phyloP scores from a whole-genome alignment of 2,329 filamentous ascomycete species.

The Periconia sp. region DNA sequence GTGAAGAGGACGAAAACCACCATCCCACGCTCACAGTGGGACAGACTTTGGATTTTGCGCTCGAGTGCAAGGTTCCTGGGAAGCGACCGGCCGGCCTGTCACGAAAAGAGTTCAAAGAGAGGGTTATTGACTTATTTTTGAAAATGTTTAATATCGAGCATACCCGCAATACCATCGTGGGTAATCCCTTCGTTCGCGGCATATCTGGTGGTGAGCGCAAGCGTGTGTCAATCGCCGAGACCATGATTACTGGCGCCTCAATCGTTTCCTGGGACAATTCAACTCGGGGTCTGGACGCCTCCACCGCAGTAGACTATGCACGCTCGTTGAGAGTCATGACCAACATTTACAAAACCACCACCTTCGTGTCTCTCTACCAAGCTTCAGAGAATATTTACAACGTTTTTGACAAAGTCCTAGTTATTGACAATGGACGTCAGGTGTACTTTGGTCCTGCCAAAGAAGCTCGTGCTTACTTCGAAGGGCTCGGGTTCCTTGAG shows the following conservation, averaged over 20 bases:
- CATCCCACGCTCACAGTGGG: constrained; percentile 85
- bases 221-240: constrained; percentile 82
- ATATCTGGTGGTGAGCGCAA: constrained; percentile 81
- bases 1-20: constrained; percentile 85
- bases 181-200: constrained; percentile 80
- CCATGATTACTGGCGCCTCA: constrained; percentile 75
- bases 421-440: constrained; percentile 77
- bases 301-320: constrained; percentile 57
- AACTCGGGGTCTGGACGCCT: constrained; percentile 56
- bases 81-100: constrained; percentile 77
- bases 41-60: constrained; percentile 83
- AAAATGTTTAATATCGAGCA: constrained; percentile 96
- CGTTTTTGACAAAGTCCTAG: constrained; percentile 83
- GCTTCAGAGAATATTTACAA: constrained; percentile 82
- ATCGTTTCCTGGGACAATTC: constrained; percentile 68
- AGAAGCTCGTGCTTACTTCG: constrained; percentile 76
- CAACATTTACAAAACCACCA: constrained; percentile 82
- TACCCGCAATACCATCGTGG: constrained; percentile 83
- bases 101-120: constrained; percentile 76
- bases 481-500: constrained; percentile 74
- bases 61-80: constrained; percentile 83
- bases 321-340: constrained; percentile 66
- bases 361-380: constrained; percentile 86
- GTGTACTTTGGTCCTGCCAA: constrained; percentile 75
- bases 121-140: constrained; percentile 74